phyloP scores from a whole-genome alignment of 169 alveolate species.

The Eimeria falciformis region DNA sequence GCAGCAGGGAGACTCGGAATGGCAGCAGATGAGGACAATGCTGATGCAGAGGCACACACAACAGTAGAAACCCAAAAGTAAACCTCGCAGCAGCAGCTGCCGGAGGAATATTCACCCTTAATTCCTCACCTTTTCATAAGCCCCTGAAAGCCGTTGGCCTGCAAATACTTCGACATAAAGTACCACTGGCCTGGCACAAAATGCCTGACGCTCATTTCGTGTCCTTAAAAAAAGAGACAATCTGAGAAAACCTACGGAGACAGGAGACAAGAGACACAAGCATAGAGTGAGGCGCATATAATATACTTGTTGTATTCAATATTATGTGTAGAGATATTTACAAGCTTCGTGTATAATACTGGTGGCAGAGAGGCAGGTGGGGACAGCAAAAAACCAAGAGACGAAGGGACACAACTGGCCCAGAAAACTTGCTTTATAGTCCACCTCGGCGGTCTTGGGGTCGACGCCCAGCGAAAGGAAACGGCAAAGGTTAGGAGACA shows the following conservation, averaged over 20 bases:
- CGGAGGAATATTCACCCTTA: conserved; percentile 83
- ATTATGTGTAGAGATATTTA: too few species aligned
- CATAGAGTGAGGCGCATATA: too few species aligned
- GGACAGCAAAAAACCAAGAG: too few species aligned
- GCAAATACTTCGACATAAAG: conserved; percentile 89
- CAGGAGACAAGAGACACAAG: not conserved
- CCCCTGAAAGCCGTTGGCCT: conserved; percentile 90
- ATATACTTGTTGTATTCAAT: too few species aligned
- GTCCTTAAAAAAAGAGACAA: conserved; percentile 90
- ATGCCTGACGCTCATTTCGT: conserved; percentile 88
- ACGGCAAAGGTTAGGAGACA: conserved; percentile 87
- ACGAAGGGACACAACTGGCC: too few species aligned
- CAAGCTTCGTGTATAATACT: too few species aligned
- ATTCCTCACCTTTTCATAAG: conserved; percentile 90
- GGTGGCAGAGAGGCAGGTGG: too few species aligned
- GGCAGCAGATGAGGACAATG: too few species aligned
- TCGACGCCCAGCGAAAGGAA: conserved; percentile 83
- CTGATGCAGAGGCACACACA: too few species aligned
- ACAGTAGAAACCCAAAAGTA: too few species aligned
- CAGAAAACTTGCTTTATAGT: conserved; percentile 83
- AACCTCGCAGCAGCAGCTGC: too few species aligned
- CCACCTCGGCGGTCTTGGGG: conserved; percentile 86
- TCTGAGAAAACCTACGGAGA: conserved; percentile 83
- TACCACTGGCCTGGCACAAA: conserved; percentile 93
- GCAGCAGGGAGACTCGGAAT: not conserved